Evolutionary conservation across 495 filamentous ascomycete species (phyloP), one percentile per base, ranked within the genome.

Genomic region (Daldinia grandis): DNA sequence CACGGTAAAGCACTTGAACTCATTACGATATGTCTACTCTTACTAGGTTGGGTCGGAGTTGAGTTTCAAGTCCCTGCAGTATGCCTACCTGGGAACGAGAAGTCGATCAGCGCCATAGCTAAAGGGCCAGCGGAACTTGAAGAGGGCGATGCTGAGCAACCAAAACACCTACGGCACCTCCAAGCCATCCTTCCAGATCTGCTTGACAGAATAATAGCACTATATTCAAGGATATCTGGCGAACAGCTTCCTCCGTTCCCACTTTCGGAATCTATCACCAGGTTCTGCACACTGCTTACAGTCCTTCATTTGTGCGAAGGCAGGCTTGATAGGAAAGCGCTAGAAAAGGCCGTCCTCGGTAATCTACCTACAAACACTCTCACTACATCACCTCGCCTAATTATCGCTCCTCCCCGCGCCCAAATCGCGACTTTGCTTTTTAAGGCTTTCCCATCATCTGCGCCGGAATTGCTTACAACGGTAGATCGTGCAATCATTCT

Each of bases 1-100:
- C 93, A 98, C 83, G 95, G 91, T 12, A 99, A 98, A 80, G 94
- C 92, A 3, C 85, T 98, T 31, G 95, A 98, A 74, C 89, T 92
- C 9, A 91, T 95, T 68, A 80, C 94, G 14, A 86, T 97, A 51
- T 90, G 89, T 76, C 84, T 98, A 65, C 71, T 98, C 30, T 88
- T 98, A 81, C 87, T 96, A 54, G 91, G 90, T 58, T 96, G 93
- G 91, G 86, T 89, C 51, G 91, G 91, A 14, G 84, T 94, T 76
- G 92, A 97, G 76, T 99, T 98, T 78, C 88, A 92, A 78, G 90
- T 97, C 10, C 87, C 87, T 5, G 80, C 80, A 63, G 73, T 86
- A 28, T 80, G 85, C 62, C 78, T 85, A 19, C 78, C 81, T 1
- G 76, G 81, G 14, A 78, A 80, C 8, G 85, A 87, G 30, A 86